Evolutionary conservation across 164 flowering plant species (phyloP), one percentile per base, ranked within the genome.

Genomic region (Piper betle): DNA sequence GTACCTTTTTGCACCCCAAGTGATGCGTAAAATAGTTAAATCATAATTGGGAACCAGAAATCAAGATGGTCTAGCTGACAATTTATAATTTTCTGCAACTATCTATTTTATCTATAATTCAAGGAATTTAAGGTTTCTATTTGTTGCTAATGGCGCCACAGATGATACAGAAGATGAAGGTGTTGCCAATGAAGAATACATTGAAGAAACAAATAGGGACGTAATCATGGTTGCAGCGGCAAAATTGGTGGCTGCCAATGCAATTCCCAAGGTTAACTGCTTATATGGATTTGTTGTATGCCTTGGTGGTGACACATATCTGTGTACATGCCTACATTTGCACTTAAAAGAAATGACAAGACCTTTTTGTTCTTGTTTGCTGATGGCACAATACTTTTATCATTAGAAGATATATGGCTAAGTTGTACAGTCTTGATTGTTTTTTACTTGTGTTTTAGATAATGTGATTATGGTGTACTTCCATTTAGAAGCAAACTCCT

Each of bases 161-260:
- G 99, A 84, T 73, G 97, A 87, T 68, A 79, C 80, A 8, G 99
- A 91, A 72, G 99, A 90, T 25, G 97, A 88, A 63, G 96, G 87
- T 68, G 77, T 59, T 25, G 33, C 33, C 5, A 87, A 85, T 69
- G 79, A 76, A 68, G 99, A 94, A 74, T 94, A 91, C 73, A 68
- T 88, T 43, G 99, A 94, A 74, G 97, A 86, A 76, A 84, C 85
- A 62, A 91, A 84, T 67, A 77, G 82, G 65, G 93, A 85, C 72
- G 82, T 84, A 15, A 82, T 88, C 53, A 82, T 91, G 80, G 85
- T 87, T 79, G 93, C 84, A 68, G 91, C 96, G 50, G 82, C 87
- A 64, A 87, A 88, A 74, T 76, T 91, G 79, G 83, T 94, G 74
- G 84, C 81, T 46, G 79, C 59, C 72, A 81, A 82, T 68, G 64